Evolutionary conservation across 2,329 filamentous ascomycete species (phyloP).

Genomic region (Alternaria ventricosa): DNA sequence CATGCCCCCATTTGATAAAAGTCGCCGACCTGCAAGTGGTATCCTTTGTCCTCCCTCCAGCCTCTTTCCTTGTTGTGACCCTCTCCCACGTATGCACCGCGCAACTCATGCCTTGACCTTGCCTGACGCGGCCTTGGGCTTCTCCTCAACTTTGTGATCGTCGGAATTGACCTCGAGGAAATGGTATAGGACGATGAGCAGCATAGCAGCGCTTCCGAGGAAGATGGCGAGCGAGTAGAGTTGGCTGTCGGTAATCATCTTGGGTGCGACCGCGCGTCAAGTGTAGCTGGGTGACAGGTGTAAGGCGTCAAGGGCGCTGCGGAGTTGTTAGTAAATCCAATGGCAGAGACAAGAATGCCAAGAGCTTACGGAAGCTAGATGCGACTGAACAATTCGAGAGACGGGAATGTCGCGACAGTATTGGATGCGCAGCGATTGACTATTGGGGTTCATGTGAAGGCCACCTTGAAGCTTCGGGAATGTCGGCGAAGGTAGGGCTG

Average conservation of each 20-base stretch:
- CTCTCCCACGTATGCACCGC: neutral
- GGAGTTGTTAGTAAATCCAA: constrained; percentile 18
- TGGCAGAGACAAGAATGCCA: neutral
- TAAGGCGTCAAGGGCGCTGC: constrained; percentile 19
- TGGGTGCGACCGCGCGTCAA: constrained; percentile 51
- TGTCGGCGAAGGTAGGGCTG: constrained; percentile 20
- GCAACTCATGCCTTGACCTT: constrained; percentile 34
- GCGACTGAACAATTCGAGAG: neutral
- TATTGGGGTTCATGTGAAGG: constrained; percentile 21
- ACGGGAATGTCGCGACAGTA: constrained; percentile 10
- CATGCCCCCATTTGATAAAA: neutral
- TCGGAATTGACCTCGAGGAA: constrained; percentile 94
- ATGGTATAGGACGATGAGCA: constrained; percentile 93
- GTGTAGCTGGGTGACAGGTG: constrained; percentile 12
- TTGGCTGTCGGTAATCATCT: constrained; percentile 92
- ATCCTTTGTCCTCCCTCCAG: neutral
- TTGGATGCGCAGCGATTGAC: constrained; percentile 10
- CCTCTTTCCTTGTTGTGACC: neutral
- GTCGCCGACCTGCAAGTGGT: neutral
- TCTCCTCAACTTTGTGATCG: constrained; percentile 50
- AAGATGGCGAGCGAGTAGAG: constrained; percentile 93
- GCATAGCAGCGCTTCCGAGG: constrained; percentile 86
- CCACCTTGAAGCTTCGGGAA: constrained; percentile 34
- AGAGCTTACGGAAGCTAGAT: constrained; percentile 5
- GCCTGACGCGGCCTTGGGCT: constrained; percentile 33